phyloP scores from a whole-genome alignment of 768 basidiomycete genomes.

The Leccinum uliginosum region DNA sequence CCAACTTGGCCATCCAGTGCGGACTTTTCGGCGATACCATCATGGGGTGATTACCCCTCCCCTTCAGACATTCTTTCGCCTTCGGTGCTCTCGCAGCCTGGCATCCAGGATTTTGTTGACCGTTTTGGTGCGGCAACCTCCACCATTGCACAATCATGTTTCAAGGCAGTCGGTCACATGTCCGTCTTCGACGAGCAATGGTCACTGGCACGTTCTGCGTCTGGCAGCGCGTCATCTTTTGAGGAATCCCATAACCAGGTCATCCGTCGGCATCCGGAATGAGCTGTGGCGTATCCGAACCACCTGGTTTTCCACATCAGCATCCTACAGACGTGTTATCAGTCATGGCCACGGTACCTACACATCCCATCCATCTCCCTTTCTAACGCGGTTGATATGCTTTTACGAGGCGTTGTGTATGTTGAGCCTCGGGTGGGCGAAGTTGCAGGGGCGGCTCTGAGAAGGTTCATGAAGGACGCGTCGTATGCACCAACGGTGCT shows the following conservation, averaged over 20 bases:
- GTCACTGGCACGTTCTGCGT: slow-evolving; percentile 47
- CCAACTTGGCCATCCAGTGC: slow-evolving; percentile 77
- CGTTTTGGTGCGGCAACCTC: slow-evolving; percentile 55
- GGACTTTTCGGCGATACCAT: slow-evolving; percentile 55
- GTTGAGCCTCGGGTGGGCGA: slow-evolving; percentile 73
- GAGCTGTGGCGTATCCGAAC: slow-evolving; percentile 62
- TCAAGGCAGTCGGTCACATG: slow-evolving; percentile 67
- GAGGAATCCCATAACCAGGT: too few relatives aligned
- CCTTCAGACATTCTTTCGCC: slow-evolving; percentile 61
- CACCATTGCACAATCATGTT: slow-evolving; percentile 54
- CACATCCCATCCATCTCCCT: slow-evolving; percentile 49
- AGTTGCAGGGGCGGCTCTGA: slow-evolving; percentile 63
- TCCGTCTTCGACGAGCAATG: slow-evolving; percentile 84
- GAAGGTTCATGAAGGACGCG: slow-evolving; percentile 65
- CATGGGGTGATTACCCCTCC: slow-evolving; percentile 63
- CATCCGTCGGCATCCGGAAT: too few relatives aligned
- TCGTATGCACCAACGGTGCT: slow-evolving; percentile 54
- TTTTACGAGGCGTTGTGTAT: slow-evolving; percentile 79
- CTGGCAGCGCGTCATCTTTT: slow-evolving; percentile 41
- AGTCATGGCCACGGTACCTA: slow-evolving; percentile 80
- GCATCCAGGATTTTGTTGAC: slow-evolving; percentile 70
- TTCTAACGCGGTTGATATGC: slow-evolving; percentile 67
- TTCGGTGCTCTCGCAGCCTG: slow-evolving; percentile 53
- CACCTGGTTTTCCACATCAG: slow-evolving; percentile 58
- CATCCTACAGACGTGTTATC: slow-evolving; percentile 72